A percentile compares a stretch with the other conserved stretches of the same genome.
These are phyloP conservation scores for Phytophthora sojae DNA, from an alignment of 352 stramenopile genomes.

Conservation along the genomic window DNA sequence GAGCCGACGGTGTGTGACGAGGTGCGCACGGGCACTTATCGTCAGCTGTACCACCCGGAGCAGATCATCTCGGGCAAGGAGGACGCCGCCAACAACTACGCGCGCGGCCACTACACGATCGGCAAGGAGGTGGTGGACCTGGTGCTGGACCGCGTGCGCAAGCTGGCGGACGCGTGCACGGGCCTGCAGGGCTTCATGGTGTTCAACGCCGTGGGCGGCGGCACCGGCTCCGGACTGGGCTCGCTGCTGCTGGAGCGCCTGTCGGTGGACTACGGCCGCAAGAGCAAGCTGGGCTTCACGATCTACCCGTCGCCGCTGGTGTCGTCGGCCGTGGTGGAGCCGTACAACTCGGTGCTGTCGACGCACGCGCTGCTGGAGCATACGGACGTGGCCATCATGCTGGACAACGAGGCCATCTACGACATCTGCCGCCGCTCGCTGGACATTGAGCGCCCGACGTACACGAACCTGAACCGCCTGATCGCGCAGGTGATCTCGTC, in stretches of 20 bases:
- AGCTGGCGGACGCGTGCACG: conserved; percentile 97
- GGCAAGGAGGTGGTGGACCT: conserved; percentile 96
- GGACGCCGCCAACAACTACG: conserved; percentile 93
- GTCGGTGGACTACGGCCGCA: conserved; percentile 97
- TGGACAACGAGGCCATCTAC: conserved; percentile 97
- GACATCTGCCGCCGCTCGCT: conserved; percentile 97
- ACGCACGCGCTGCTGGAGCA: conserved; percentile 97
- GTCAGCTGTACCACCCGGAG: conserved; percentile 98
- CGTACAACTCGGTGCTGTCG: conserved; percentile 98
- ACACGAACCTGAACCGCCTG: conserved; percentile 98
- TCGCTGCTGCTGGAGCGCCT: conserved; percentile 96
- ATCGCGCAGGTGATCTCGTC: conserved; percentile 97
- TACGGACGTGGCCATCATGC: conserved; percentile 96
- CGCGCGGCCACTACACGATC: conserved; percentile 94
- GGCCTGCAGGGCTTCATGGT: conserved; percentile 98
- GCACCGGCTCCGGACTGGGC: conserved; percentile 97
- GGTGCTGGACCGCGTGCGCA: conserved; percentile 97
- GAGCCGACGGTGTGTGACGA: conserved; percentile 98
- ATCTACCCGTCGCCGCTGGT: conserved; percentile 98
- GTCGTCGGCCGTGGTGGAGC: conserved; percentile 97
- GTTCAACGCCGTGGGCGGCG: conserved; percentile 97
- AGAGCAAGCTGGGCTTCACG: conserved; percentile 98
- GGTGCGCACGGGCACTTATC: conserved; percentile 95
- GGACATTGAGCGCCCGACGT: conserved; percentile 95
- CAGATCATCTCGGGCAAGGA: conserved; percentile 99